phyloP scores from a whole-genome alignment of 352 stramenopile species.

The Pythium guiyangense region DNA sequence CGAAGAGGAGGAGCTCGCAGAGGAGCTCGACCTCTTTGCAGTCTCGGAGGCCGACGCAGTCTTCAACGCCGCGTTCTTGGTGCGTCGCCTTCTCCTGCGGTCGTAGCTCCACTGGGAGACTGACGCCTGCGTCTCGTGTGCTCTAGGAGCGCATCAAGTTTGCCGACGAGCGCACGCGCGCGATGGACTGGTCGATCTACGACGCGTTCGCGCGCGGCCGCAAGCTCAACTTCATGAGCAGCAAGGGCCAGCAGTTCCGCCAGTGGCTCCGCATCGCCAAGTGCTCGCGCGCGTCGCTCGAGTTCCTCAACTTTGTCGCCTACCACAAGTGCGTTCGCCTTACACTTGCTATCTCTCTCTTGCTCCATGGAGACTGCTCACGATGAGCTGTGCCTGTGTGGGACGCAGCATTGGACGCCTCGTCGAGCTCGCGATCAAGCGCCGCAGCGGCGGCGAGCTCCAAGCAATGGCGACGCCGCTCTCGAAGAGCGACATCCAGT shows the following conservation, averaged over 20 bases:
- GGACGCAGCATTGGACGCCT: slow-evolving; percentile 64
- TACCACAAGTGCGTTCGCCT: slow-evolving; percentile 68
- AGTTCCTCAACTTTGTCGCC: slow-evolving; percentile 85
- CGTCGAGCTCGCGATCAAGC: slow-evolving; percentile 80
- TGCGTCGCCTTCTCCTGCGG: slow-evolving; percentile 12
- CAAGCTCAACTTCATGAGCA: slow-evolving; percentile 83
- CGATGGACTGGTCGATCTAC: slow-evolving; percentile 83
- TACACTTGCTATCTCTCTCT: background rate
- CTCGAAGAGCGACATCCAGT: slow-evolving; percentile 61
- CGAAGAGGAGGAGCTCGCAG: slow-evolving; percentile 75
- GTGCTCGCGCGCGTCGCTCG: slow-evolving; percentile 64
- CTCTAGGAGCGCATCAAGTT: slow-evolving; percentile 76
- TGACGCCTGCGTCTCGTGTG: background rate
- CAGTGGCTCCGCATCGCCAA: slow-evolving; percentile 66
- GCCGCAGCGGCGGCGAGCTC: slow-evolving; percentile 47
- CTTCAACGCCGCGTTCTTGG: slow-evolving; percentile 72
- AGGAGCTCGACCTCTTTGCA: slow-evolving; percentile 83
- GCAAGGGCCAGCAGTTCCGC: slow-evolving; percentile 57
- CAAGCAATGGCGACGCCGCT: slow-evolving; percentile 46
- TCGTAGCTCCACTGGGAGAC: too few species aligned
- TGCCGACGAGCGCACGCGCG: slow-evolving; percentile 74
- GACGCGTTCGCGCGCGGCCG: slow-evolving; percentile 71
- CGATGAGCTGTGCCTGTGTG: background rate
- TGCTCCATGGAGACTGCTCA: background rate
- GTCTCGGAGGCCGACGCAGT: slow-evolving; percentile 71